These are phyloP conservation scores for Tricholoma terreum DNA, from an alignment of 768 basidiomycete genomes.

Conservation along the genomic window DNA sequence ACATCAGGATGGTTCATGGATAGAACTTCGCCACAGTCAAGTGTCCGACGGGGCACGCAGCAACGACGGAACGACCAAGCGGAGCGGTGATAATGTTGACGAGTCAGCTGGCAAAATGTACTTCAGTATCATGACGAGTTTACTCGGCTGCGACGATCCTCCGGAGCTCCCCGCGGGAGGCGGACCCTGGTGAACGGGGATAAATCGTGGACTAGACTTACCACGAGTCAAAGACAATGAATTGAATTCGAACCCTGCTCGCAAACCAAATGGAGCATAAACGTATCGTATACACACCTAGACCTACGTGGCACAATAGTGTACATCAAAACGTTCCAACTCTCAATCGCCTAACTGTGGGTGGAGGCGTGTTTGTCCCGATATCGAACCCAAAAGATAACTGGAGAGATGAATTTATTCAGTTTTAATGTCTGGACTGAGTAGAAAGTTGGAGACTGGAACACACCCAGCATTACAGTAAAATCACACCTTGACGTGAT, in stretches of 20 bases:
- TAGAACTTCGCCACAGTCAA: background rate
- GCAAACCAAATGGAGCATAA: background rate
- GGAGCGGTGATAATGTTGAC: background rate
- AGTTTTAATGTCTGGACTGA: background rate
- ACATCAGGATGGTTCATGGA: background rate
- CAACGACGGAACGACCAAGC: background rate
- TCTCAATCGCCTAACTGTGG: background rate
- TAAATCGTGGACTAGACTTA: background rate
- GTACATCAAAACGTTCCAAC: background rate
- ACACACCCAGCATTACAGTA: background rate
- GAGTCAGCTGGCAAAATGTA: background rate
- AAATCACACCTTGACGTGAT: background rate
- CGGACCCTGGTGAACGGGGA: background rate
- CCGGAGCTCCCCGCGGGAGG: too few relatives aligned
- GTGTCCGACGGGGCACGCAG: background rate
- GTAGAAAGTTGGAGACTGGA: background rate
- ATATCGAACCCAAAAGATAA: background rate
- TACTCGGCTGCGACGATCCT: background rate
- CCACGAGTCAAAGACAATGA: background rate
- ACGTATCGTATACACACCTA: background rate
- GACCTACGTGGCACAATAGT: background rate
- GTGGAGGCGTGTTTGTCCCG: background rate
- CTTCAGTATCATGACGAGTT: background rate
- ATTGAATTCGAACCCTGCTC: background rate
- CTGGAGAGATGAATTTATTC: background rate